A percentile compares a stretch with the other conserved stretches of the same genome.
Evolutionary conservation across 1,139 yeast species (phyloP).

Genomic region (Yamadazyma triangularis): DNA sequence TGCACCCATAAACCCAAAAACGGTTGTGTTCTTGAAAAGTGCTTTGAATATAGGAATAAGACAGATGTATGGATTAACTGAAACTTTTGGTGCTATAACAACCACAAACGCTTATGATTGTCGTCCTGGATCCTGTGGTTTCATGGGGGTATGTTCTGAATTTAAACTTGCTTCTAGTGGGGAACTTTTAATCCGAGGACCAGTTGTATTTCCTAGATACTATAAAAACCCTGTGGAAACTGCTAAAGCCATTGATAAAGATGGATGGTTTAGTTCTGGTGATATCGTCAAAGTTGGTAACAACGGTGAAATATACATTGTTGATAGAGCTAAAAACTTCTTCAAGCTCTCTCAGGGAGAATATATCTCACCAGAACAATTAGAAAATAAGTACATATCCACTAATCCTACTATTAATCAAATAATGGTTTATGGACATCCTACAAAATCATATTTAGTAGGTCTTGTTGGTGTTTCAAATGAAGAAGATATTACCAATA

Average conservation of each 20-base stretch:
- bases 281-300: constrained; percentile 31
- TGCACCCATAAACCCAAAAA: constrained; percentile 32
- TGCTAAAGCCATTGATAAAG: constrained; percentile 12
- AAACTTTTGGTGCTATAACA: constrained; percentile 32
- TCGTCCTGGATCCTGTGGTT: constrained; percentile 33
- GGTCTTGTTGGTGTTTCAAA: constrained; percentile 52
- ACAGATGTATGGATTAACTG: constrained; percentile 38
- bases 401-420: constrained; percentile 24
- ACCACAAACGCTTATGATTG: constrained; percentile 25
- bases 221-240: constrained; percentile 24
- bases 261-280: constrained; percentile 37
- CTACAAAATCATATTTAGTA: constrained; percentile 51
- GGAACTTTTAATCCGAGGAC: constrained; percentile 29
- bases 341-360: constrained; percentile 40
- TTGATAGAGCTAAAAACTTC: constrained; percentile 37
- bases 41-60: constrained; percentile 27
- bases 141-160: constrained; percentile 23
- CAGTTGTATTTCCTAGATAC: constrained; percentile 27
- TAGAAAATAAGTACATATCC: constrained; percentile 29
- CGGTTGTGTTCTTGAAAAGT: constrained; percentile 30
- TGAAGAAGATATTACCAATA: constrained; percentile 4
- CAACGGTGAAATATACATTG: constrained; percentile 24
- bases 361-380: constrained; percentile 32
- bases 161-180: constrained; percentile 23
- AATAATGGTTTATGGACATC: constrained; percentile 48